Evolutionary conservation across 345 rosid species (phyloP).

Genomic region (Rhodomyrtus tomentosa): DNA sequence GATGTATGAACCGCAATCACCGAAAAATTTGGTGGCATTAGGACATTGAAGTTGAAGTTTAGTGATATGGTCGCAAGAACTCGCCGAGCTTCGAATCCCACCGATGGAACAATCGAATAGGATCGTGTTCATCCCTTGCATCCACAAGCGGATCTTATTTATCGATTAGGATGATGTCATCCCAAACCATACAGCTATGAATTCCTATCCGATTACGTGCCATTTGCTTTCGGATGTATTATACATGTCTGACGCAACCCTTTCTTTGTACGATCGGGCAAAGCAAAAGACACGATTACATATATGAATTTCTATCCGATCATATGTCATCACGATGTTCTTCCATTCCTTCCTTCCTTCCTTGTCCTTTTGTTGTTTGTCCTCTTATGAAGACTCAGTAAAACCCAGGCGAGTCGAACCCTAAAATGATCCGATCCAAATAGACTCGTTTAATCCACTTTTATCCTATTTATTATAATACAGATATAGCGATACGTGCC

Average conservation of each 20-base stretch:
- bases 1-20: not conserved
- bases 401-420: no score
- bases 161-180: not conserved
- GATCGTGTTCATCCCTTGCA: not conserved
- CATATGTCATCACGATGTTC: no score
- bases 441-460: no score
- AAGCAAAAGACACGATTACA: not conserved
- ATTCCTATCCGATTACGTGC: not conserved
- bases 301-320: no score
- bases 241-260: not conserved
- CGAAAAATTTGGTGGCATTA: not conserved
- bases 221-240: not conserved
- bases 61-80: not conserved
- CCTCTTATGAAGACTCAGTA: rapidly evolving
- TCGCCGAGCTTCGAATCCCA: not conserved
- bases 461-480: no score
- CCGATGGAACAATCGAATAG: not conserved
- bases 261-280: not conserved
- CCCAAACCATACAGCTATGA: not conserved
- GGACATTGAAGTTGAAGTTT: rapidly evolving
- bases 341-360: not conserved
- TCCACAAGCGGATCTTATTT: not conserved
- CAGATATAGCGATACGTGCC: no score
- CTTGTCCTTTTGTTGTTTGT: not conserved
- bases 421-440: no score